phyloP scores from a whole-genome alignment of 2,329 filamentous ascomycete genomes.

The Salinomyces thailandicus region DNA sequence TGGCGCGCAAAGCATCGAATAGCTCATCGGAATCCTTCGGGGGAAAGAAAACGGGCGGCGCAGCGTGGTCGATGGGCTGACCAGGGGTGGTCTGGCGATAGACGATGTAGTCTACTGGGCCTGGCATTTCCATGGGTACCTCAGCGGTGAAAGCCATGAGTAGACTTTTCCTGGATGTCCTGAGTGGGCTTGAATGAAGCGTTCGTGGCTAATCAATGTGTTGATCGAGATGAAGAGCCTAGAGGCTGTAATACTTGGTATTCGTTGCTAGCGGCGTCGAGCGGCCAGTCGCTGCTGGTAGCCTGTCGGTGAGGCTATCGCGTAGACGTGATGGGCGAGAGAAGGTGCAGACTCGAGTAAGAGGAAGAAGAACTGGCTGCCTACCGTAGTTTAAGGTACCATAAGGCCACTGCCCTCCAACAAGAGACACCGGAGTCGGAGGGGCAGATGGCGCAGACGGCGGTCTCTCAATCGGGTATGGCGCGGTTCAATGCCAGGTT shows the following conservation, averaged over 20 bases:
- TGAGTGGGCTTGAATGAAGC: not conserved
- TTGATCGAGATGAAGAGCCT: not conserved
- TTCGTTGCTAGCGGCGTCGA: not conserved
- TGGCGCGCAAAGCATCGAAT: conserved; percentile 27
- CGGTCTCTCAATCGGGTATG: not conserved
- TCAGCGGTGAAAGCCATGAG: conserved; percentile 1
- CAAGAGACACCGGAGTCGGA: not conserved
- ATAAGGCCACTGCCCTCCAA: not conserved
- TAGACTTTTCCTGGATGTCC: not conserved
- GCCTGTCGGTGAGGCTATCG: not conserved
- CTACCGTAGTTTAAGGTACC: not conserved
- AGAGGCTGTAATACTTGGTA: not conserved
- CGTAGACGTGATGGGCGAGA: not conserved
- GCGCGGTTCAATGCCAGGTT: not conserved
- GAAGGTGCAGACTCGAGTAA: not conserved
- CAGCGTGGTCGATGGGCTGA: conserved; percentile 24
- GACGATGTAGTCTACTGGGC: conserved; percentile 21
- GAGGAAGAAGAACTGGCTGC: not conserved
- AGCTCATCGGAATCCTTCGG: conserved; percentile 31
- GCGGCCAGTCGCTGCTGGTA: not conserved
- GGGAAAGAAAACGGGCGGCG: conserved; percentile 27
- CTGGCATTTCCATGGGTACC: conserved; percentile 5
- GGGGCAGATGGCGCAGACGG: not conserved
- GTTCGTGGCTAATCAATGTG: not conserved
- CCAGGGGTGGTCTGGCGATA: conserved; percentile 23